These are phyloP conservation scores for Linanthus parryae DNA, from an alignment of 148 eudicot genomes.

Conservation along the genomic window DNA sequence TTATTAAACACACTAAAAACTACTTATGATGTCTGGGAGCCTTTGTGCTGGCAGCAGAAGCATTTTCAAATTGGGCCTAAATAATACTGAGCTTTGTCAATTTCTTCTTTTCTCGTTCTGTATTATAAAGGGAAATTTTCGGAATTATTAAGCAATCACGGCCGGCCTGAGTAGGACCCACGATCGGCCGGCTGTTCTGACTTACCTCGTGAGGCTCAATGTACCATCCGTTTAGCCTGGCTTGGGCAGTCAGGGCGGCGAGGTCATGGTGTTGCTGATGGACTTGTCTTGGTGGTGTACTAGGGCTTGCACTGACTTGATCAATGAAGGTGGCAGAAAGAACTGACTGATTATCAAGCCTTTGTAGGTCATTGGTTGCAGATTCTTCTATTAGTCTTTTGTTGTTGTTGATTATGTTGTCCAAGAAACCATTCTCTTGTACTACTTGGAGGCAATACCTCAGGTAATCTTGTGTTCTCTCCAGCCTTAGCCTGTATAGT, in stretches of 20 bases:
- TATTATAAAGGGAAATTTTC: no score
- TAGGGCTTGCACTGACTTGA: constrained; percentile 7
- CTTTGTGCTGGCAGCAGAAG: no score
- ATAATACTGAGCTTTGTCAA: no score
- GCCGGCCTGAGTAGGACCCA: no score
- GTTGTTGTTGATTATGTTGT: constrained; percentile 16
- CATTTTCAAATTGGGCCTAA: no score
- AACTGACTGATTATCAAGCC: constrained; percentile 6
- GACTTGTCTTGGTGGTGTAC: constrained; percentile 10
- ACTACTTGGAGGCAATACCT: constrained; percentile 37
- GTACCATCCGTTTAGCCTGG: constrained; percentile 37
- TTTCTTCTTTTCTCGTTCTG: no score
- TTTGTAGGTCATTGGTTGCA: not conserved
- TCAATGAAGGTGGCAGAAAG: no score
- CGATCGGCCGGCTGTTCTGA: no score
- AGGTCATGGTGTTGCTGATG: constrained; percentile 6
- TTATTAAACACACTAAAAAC: no score
- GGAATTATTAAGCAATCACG: no score
- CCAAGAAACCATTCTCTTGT: constrained; percentile 39
- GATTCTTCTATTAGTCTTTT: no score
- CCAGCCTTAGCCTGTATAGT: constrained; percentile 24
- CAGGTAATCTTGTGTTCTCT: constrained; percentile 32
- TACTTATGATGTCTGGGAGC: no score
- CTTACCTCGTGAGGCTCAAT: constrained; percentile 35
- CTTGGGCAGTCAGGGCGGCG: constrained; percentile 21